Base-by-base conservation (phyloP, 23 red algal species). In the Gracilaria domingensis region DNA sequence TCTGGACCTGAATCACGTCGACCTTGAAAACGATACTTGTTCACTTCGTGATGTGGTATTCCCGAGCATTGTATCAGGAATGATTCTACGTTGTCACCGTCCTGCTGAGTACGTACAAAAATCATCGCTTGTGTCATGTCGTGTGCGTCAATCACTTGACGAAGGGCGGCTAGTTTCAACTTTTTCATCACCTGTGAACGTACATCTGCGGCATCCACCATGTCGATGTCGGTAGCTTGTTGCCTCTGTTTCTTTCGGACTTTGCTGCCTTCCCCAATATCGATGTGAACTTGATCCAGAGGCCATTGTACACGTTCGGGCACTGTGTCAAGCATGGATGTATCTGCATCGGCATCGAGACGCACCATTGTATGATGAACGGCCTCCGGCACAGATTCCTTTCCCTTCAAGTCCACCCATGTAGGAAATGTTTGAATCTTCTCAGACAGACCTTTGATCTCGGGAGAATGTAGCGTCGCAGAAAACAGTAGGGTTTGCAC, bases 401-500 rank as follows among this genome's bases (percentile, higher is more conserved):
- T 93, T 26, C 95, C 95, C 60, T 93, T 93, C 34, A 93, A 57
- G 82, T 98, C 95, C 8, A 98, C 85, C 86, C 91, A 91, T 33
- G 85, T 98, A 20, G 91, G 82, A 69, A 85, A 80, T 60, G 88
- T 81, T 64, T 98, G 95, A 26, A 98, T 93, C 35, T 89, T 87
- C 62, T 93, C 84, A 16, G 88, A 88, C 54, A 98, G 59, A 67
- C 76, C 75, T 28, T 66, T 75, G 12, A 98, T 89, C 84, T 84
- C 83, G 0, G 69, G 88, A 28, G 95, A 93, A 72, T 98, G 90
- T 36, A 98, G 45, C 8, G 95, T 98, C 7, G 97, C 97, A 26
- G 97, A 99, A 66, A 96, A 99, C 16, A 98, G 82, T 33, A 98
- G 30, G 2, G 92, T 91, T 51, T 98, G 95, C 36, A 98, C 88